Evolutionary conservation across 345 rosid genomes (phyloP).

Genomic region (Pelargonium nanum): DNA sequence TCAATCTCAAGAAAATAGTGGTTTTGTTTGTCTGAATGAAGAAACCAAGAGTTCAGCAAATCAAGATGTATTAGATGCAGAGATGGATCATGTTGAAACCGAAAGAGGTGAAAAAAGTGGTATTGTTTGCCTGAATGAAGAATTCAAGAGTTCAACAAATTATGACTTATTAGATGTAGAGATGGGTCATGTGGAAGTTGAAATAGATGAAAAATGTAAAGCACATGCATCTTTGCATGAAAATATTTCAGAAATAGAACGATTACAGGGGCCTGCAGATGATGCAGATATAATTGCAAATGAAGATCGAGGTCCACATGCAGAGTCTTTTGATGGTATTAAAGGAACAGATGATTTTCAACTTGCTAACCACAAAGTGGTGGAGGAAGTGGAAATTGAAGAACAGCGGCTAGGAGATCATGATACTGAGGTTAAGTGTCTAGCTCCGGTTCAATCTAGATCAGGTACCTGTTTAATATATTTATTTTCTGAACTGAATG

Average conservation of each 20-base stretch:
- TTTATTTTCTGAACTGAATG: not conserved
- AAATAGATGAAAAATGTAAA: slow-evolving; percentile 12
- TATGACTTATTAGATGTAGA: slow-evolving; percentile 14
- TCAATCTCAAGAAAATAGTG: slow-evolving; percentile 7
- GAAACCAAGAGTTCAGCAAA: slow-evolving; percentile 8
- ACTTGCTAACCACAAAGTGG: not conserved
- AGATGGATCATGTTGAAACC: slow-evolving; percentile 11
- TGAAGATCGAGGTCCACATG: slow-evolving; percentile 4
- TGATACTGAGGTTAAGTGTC: slow-evolving; percentile 23
- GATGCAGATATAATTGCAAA: not conserved
- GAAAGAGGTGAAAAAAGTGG: slow-evolving; percentile 7
- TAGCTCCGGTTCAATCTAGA: slow-evolving; percentile 10
- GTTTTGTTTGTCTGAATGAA: slow-evolving; percentile 11
- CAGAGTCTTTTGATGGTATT: not conserved
- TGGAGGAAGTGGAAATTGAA: slow-evolving; percentile 15
- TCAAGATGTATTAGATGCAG: slow-evolving; percentile 15
- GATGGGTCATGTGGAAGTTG: slow-evolving; percentile 11
- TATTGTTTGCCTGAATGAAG: slow-evolving; percentile 13
- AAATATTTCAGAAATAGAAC: slow-evolving; percentile 19
- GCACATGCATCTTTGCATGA: slow-evolving; percentile 19
- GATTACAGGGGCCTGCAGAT: slow-evolving; percentile 18
- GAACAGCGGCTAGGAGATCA: slow-evolving; percentile 24
- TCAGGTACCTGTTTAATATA: slow-evolving; percentile 19
- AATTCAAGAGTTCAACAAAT: slow-evolving; percentile 8
- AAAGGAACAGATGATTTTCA: not conserved